These are phyloP conservation scores for Gyromitra esculenta DNA, from an alignment of 2,329 filamentous ascomycete species.

Conservation along the genomic window DNA sequence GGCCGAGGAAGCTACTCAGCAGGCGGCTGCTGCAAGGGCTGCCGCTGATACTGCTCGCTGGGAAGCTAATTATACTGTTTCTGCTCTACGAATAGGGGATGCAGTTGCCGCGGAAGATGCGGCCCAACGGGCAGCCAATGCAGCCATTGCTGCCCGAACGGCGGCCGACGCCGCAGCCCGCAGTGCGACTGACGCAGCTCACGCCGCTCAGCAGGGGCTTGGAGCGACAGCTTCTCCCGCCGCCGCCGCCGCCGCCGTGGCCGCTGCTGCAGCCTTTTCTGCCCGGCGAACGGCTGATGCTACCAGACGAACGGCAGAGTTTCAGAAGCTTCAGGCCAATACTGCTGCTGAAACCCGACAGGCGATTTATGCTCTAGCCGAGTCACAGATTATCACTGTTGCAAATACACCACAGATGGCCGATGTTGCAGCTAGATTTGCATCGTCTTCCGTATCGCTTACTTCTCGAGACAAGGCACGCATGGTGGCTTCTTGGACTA, in stretches of 20 bases:
- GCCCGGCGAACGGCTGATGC: neutral
- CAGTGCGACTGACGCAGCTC: neutral
- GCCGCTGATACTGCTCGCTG: neutral
- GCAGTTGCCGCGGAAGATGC: neutral
- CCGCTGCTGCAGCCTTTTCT: neutral
- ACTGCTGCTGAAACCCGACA: neutral
- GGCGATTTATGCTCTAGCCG: neutral
- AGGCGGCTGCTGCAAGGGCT: neutral
- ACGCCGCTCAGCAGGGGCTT: neutral
- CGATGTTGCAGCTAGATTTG: no score
- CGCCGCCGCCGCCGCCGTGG: neutral
- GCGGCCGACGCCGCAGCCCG: neutral
- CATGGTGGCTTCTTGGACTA: neutral
- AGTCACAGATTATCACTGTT: neutral
- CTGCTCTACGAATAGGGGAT: neutral
- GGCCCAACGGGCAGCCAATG: slow-evolving; percentile 4
- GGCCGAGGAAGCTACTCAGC: neutral
- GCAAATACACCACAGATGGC: neutral
- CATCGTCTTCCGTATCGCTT: no score
- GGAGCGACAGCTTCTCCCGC: neutral
- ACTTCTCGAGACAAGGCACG: no score
- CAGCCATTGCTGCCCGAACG: neutral
- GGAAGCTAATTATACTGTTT: neutral
- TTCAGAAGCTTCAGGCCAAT: neutral
- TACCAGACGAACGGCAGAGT: neutral